A percentile compares a stretch with the other conserved stretches of the same genome.
Evolutionary conservation across 495 filamentous ascomycete species (phyloP).

Genomic region (Tuber calosporum): DNA sequence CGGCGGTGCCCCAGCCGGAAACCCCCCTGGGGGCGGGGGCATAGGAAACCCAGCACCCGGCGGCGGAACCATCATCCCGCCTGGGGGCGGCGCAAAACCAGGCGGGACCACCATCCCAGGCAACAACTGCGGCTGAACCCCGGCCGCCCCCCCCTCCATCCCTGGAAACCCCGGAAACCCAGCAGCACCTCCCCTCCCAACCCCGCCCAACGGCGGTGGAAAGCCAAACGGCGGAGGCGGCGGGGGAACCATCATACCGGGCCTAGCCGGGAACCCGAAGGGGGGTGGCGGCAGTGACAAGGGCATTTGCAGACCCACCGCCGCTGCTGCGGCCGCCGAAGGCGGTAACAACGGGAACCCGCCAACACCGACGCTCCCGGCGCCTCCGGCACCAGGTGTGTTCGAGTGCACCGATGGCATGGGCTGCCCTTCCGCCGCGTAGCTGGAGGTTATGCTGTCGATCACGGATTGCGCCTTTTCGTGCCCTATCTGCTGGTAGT

Average conservation of each 20-base stretch:
- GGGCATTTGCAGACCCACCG: neutral
- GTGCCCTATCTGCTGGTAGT: slow-evolving; percentile 98
- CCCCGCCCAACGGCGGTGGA: slow-evolving; percentile 36
- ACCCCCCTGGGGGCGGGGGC: slow-evolving; percentile 16
- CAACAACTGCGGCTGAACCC: slow-evolving; percentile 8
- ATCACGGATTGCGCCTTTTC: slow-evolving; percentile 98
- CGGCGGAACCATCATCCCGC: slow-evolving; percentile 22
- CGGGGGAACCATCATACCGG: slow-evolving; percentile 45
- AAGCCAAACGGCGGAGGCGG: slow-evolving; percentile 42
- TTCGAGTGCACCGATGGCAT: slow-evolving; percentile 47
- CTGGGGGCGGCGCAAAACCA: slow-evolving; percentile 33
- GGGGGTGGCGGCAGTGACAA: slow-evolving; percentile 53
- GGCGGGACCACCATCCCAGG: slow-evolving; percentile 36
- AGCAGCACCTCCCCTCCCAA: slow-evolving; percentile 27
- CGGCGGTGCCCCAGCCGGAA: slow-evolving; percentile 10
- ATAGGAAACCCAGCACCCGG: slow-evolving; percentile 23
- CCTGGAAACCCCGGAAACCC: slow-evolving; percentile 37
- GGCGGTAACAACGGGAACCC: slow-evolving; percentile 48
- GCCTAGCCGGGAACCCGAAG: slow-evolving; percentile 54
- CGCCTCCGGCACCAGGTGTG: slow-evolving; percentile 21
- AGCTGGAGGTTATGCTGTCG: slow-evolving; percentile 90
- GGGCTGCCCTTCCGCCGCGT: slow-evolving; percentile 85
- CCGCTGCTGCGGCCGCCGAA: slow-evolving; percentile 36
- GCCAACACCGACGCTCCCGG: slow-evolving; percentile 42
- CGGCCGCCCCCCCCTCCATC: slow-evolving; percentile 19